A percentile compares a stretch with the other conserved stretches of the same genome.
phyloP scores from a whole-genome alignment of 768 basidiomycete species.

The Leccinum imitatum region DNA sequence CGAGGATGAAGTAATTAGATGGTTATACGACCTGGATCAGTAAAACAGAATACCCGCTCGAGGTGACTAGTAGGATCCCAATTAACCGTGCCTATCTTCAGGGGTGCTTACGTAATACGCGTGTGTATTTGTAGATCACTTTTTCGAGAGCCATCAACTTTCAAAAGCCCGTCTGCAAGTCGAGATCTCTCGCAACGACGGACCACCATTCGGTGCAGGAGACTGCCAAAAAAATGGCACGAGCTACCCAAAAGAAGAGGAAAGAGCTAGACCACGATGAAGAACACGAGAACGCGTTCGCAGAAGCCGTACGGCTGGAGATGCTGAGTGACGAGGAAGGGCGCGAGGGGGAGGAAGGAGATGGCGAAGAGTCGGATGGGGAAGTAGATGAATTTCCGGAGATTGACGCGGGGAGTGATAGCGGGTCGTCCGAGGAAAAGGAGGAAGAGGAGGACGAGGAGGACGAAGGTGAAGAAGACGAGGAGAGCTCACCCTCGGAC shows the following conservation, averaged over 20 bases:
- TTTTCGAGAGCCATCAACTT: constrained; percentile 5
- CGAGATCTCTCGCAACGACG: constrained; percentile 1
- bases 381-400: constrained; percentile 75
- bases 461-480: constrained; percentile 35
- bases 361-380: constrained; percentile 46
- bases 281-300: constrained; percentile 31
- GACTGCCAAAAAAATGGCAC: constrained; percentile 37
- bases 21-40: no score
- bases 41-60: no score
- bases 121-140: constrained; percentile 1
- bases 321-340: constrained; percentile 76
- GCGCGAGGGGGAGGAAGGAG: constrained; percentile 32
- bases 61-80: no score
- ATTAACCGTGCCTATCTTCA: no score
- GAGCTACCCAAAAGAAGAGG: constrained; percentile 51
- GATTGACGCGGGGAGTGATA: constrained; percentile 53
- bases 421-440: constrained; percentile 31
- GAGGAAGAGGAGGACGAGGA: constrained; percentile 34
- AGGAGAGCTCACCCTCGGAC: constrained; percentile 36
- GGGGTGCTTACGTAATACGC: constrained; percentile 19
- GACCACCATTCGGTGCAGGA: constrained; percentile 19
- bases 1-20: no score
- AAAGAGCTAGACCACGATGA: constrained; percentile 51
- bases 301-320: constrained; percentile 52
- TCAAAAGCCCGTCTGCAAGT: background rate